Evolutionary conservation across 331 rosid genomes (phyloP).

Genomic region (Stylosanthes scabra): DNA sequence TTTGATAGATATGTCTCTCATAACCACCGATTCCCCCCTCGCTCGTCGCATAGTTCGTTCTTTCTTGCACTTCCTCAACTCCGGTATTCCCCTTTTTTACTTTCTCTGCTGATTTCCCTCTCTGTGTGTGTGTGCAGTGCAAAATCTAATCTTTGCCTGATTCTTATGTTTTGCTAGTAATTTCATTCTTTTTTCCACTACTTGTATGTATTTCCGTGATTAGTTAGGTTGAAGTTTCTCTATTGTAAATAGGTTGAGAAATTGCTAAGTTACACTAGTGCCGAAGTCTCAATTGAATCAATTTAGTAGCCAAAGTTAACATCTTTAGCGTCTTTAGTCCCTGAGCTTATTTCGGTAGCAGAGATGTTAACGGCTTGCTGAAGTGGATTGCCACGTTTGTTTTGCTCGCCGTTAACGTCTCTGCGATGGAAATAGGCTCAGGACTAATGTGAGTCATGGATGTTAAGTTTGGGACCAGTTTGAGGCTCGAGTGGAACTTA

Average conservation of each 20-base stretch:
- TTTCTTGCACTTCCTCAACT: constrained; percentile 71
- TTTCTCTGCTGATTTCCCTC: neutral
- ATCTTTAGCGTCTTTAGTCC: too few species aligned
- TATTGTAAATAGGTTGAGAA: neutral
- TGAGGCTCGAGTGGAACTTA: neutral
- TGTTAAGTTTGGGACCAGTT: too few species aligned
- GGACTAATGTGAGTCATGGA: too few species aligned
- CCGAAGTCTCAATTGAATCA: too few species aligned
- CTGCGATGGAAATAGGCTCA: too few species aligned
- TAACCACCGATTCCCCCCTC: constrained; percentile 69
- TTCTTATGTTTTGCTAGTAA: neutral
- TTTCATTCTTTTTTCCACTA: neutral
- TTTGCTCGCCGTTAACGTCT: too few species aligned
- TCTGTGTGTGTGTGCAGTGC: neutral
- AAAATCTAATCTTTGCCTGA: neutral
- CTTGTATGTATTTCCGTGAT: neutral
- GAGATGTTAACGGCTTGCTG: too few species aligned
- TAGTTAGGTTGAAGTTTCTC: constrained; percentile 22
- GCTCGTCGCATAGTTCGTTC: constrained; percentile 87
- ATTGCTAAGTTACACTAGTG: neutral
- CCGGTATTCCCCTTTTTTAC: constrained; percentile 45
- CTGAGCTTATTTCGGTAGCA: too few species aligned
- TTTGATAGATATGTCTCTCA: constrained; percentile 46
- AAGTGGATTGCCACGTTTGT: too few species aligned
- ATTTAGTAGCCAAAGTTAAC: too few species aligned